A percentile compares a stretch with the other conserved stretches of the same genome.
phyloP scores from a whole-genome alignment of 257 asterid genomes.

The Nicotiana obtusifolia region DNA sequence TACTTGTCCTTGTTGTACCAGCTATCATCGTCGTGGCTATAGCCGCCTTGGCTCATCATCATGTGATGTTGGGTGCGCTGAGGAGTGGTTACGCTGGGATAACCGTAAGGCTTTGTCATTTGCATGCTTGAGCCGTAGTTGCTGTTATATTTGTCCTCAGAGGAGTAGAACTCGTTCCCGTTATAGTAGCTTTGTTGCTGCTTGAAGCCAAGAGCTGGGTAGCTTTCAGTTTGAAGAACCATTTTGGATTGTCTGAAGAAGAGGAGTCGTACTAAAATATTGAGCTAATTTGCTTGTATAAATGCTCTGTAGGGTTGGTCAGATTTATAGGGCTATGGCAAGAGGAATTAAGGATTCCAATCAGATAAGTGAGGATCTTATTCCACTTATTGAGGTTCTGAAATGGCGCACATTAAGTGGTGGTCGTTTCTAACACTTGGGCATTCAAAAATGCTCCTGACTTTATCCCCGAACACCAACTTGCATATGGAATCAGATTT shows the following conservation, averaged over 20 bases:
- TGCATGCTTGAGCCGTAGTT: conserved; percentile 5
- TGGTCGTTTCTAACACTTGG: neutral
- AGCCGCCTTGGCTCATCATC: neutral
- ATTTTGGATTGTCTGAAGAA: neutral
- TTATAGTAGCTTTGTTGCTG: conserved; percentile 2
- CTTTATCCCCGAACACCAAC: neutral
- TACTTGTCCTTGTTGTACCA: neutral
- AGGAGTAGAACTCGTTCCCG: neutral
- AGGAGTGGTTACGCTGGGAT: neutral
- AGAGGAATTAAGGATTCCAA: neutral
- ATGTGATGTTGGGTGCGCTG: neutral
- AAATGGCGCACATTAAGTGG: neutral
- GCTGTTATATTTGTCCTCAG: neutral
- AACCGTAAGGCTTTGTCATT: neutral
- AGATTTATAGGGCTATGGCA: neutral
- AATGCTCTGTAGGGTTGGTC: neutral
- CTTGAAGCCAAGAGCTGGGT: neutral
- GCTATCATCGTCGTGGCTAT: neutral
- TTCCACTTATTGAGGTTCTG: neutral
- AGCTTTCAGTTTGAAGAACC: conserved; percentile 4
- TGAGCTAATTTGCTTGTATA: neutral
- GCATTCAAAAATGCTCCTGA: neutral
- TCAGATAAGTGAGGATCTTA: neutral
- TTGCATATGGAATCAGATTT: neutral
- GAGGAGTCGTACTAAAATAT: no score